Base-by-base conservation (phyloP, 139 green algal species). In the Raphidocelis subcapitata region DNA sequence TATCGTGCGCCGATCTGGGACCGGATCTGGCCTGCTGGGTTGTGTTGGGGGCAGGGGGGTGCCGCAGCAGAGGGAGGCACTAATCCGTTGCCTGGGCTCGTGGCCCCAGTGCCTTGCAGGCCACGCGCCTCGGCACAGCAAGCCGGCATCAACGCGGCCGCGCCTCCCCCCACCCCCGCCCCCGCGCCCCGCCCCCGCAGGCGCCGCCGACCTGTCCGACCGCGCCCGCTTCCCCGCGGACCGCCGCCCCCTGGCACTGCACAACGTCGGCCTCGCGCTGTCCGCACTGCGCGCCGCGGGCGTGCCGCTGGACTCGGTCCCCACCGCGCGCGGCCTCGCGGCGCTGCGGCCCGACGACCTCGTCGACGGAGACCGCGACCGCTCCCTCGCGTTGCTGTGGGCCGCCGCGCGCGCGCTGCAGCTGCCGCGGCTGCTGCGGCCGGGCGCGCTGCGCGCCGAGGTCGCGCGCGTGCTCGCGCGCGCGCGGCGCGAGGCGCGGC, bases 341-440 rank as follows among this genome's bases (percentile, higher is more conserved):
- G n/a, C 63, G 5, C 61, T 73, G 64, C 65, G 65, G 29, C 59
- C 90, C 20, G 77, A 84, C 1, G 78, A 92, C 31, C 46, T 96
- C 8, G 79, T 91, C 14, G 84, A 90, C 36, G 82, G 89, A 12
- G 83, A 91, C 73, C 74, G 84, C 28, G 78, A 87, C 55, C 67
- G 61, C 0, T 93, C 86, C 16, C 73, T 94, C 46, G 72, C 54
- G 1, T 54, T 93, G 52, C 83, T 96, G 29, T 94, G 90, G 90
- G 72, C 72, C 18, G 65, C 24, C 21, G 36, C 26, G 35, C 16
- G 20, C 23, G 62, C 62, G 36, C 44, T 72, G 56, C 76, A 78
- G 80, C 73, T 88, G 36, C 76, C 67, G 2, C 36, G 20, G 44
- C 54, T 85, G 49, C 62, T 81, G 55, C 33, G 57, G 29, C 33